A percentile compares a stretch with the other conserved stretches of the same genome.
Evolutionary conservation across 2,329 filamentous ascomycete genomes (phyloP).

Genomic region (Arachnomyces sp.): DNA sequence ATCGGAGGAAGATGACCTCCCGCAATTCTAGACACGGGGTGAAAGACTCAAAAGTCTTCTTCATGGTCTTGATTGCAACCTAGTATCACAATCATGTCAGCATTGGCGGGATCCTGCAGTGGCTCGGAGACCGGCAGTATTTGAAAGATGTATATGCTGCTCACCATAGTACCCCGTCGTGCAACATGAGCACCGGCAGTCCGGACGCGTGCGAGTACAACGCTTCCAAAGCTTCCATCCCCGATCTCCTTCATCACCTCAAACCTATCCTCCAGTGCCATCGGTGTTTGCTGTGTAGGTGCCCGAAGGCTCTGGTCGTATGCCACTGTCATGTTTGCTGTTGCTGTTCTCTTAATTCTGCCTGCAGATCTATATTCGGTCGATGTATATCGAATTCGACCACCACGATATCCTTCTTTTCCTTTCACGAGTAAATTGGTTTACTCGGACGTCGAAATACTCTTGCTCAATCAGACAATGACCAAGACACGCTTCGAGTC

Average conservation of each 20-base stretch:
- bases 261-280: slow-evolving; percentile 84
- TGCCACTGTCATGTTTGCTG: slow-evolving; percentile 63
- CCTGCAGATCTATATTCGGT: slow-evolving; percentile 28
- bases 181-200: slow-evolving; percentile 83
- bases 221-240: slow-evolving; percentile 96
- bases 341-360: slow-evolving; percentile 24
- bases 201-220: slow-evolving; percentile 82
- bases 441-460: not conserved
- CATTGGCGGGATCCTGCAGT: slow-evolving; percentile 10
- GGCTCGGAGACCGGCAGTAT: slow-evolving; percentile 9
- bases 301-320: slow-evolving; percentile 65
- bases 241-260: slow-evolving; percentile 97
- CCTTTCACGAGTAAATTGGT: not conserved
- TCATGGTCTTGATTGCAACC: slow-evolving; percentile 99
- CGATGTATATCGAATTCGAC: slow-evolving; percentile 1
- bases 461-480: too few relatives aligned
- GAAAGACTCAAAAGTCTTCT: slow-evolving; percentile 96
- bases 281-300: slow-evolving; percentile 26
- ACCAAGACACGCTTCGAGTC: too few relatives aligned
- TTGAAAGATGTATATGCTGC: slow-evolving; percentile 26
- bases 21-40: slow-evolving; percentile 83
- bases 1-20: slow-evolving; percentile 92
- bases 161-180: slow-evolving; percentile 84
- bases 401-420: slow-evolving; percentile 3
- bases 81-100: slow-evolving; percentile 30